Conservation (phyloP, 768 basidiomycete genomes). For the Xanthoconium purpureum region DNA sequence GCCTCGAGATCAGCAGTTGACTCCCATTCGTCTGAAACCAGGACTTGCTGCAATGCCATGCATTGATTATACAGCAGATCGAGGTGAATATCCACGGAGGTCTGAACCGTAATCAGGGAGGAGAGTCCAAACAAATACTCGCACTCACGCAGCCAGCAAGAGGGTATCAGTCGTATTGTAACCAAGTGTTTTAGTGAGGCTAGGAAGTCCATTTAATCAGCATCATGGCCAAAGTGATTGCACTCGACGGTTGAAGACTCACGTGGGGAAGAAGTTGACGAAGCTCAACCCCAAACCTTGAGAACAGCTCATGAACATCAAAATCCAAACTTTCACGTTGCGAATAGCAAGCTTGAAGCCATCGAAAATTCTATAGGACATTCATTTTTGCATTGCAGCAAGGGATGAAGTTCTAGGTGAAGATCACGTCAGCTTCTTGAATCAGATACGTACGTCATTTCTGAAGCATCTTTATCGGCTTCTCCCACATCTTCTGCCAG, state of each 20-base stretch:
- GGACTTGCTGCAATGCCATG: slow-evolving; percentile 49
- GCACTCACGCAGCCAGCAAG: slow-evolving; percentile 54
- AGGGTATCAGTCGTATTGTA: slow-evolving; percentile 57
- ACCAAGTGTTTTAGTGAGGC: slow-evolving; percentile 59
- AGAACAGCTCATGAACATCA: slow-evolving; percentile 49
- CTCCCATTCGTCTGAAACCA: not conserved
- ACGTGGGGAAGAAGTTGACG: slow-evolving; percentile 59
- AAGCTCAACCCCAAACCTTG: slow-evolving; percentile 58
- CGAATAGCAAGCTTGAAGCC: slow-evolving; percentile 55
- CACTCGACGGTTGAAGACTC: slow-evolving; percentile 11
- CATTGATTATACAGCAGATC: slow-evolving; percentile 47
- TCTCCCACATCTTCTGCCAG: slow-evolving; percentile 44
- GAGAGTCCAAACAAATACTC: not conserved
- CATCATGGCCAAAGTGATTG: not conserved
- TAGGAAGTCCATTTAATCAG: slow-evolving; percentile 16
- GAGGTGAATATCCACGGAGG: slow-evolving; percentile 62
- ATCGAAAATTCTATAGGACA: slow-evolving; percentile 37
- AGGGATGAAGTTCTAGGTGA: not conserved
- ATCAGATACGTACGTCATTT: slow-evolving; percentile 7
- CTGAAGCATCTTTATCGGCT: not conserved
- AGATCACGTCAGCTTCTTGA: not conserved
- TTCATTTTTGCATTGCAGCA: too few relatives aligned
- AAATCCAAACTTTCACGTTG: slow-evolving; percentile 54
- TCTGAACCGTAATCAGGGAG: slow-evolving; percentile 28
- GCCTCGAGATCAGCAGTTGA: not conserved